Conservation (phyloP, 768 basidiomycete genomes). For the Podaxis sp. region DNA sequence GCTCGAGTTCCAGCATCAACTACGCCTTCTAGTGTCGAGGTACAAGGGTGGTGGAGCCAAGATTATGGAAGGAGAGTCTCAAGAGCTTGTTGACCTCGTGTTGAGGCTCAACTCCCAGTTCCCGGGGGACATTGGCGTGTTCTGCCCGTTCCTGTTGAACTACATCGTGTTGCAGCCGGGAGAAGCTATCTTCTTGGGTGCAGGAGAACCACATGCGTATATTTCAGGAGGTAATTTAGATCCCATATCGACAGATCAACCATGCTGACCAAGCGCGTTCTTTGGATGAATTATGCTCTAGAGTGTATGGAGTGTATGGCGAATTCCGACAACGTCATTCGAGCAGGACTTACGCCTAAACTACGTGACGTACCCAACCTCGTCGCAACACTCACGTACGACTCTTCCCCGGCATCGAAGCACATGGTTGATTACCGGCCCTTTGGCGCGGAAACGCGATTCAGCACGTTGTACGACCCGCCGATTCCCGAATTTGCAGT, state of each 20-base stretch:
- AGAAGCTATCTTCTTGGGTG: conserved; percentile 91
- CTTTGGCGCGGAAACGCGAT: conserved; percentile 28
- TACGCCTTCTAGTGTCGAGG: conserved; percentile 54
- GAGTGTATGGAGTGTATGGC: conserved; percentile 99
- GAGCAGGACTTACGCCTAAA: conserved; percentile 96
- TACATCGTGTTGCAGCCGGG: conserved; percentile 75
- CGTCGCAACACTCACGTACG: conserved; percentile 82
- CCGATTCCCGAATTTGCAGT: conserved; percentile 95
- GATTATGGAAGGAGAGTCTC: conserved; percentile 30
- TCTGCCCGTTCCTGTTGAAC: conserved; percentile 89
- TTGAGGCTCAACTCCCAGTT: conserved; percentile 65
- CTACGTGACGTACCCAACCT: conserved; percentile 91
- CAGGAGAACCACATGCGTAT: conserved; percentile 97
- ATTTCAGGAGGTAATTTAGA: conserved; percentile 73
- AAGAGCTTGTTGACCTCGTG: conserved; percentile 57
- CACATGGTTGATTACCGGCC: conserved; percentile 64
- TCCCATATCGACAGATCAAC: background rate
- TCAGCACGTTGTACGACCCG: conserved; percentile 71
- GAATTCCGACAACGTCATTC: conserved; percentile 97
- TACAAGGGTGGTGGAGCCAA: conserved; percentile 45
- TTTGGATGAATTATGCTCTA: conserved; percentile 23
- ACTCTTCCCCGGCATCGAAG: conserved; percentile 56
- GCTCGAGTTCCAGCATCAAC: conserved; percentile 43
- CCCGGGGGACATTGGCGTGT: conserved; percentile 89
- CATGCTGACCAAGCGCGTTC: background rate